Conservation (phyloP, 2,329 filamentous ascomycete genomes). For the Fusarium algeriense region DNA sequence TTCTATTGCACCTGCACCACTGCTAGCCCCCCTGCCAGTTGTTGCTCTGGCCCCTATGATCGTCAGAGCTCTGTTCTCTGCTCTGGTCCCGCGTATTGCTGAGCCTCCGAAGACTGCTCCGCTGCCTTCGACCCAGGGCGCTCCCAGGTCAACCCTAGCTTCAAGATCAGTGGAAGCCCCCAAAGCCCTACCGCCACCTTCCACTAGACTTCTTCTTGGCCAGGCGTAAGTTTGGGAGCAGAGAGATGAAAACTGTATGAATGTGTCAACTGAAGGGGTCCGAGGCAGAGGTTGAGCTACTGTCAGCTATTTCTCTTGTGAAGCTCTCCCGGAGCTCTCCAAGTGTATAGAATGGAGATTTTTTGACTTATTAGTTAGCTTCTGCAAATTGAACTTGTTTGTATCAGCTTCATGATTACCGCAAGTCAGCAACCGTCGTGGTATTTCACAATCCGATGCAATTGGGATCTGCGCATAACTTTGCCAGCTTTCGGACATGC, state of each 20-base stretch:
- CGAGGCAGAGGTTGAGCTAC: no score
- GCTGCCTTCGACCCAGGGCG: constrained; percentile 11
- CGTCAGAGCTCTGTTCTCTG: constrained; percentile 7
- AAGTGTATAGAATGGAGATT: no score
- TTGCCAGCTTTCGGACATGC: no score
- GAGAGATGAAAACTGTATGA: accelerated
- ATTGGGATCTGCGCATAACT: no score
- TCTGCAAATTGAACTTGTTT: no score
- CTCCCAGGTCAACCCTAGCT: constrained; percentile 13
- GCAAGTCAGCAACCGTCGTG: no score
- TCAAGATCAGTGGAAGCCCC: constrained; percentile 4
- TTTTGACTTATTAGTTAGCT: no score
- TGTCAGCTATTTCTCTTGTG: no score
- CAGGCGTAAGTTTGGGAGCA: neutral
- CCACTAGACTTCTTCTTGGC: neutral
- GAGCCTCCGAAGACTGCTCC: constrained; percentile 9
- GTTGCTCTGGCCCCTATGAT: constrained; percentile 30
- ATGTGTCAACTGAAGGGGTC: no score
- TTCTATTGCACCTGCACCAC: constrained; percentile 15
- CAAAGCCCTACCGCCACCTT: neutral
- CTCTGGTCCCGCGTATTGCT: constrained; percentile 8
- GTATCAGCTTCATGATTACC: no score
- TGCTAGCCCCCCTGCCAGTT: constrained; percentile 23
- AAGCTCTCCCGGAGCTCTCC: no score
- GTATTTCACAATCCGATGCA: no score